These are phyloP conservation scores for Delitschia confertaspora DNA, from an alignment of 495 filamentous ascomycete genomes.

Conservation along the genomic window DNA sequence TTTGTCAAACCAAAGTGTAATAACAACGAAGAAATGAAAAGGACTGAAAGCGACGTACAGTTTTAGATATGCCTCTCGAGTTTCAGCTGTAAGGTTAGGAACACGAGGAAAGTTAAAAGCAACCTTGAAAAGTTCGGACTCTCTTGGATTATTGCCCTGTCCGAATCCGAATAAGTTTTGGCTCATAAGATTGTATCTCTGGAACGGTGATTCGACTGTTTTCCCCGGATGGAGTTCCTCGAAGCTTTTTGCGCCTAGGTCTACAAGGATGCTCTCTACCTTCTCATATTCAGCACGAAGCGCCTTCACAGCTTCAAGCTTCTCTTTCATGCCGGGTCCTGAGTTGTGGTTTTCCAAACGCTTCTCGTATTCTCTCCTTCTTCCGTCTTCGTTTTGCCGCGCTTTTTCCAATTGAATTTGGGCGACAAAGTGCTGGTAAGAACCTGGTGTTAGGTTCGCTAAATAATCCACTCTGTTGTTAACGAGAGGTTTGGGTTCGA, in stretches of 20 bases:
- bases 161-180: no score
- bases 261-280: slow-evolving; percentile 45
- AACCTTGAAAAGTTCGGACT: slow-evolving; percentile 38
- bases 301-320: slow-evolving; percentile 42
- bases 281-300: slow-evolving; percentile 44
- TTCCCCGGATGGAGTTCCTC: slow-evolving; percentile 50
- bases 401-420: slow-evolving; percentile 30
- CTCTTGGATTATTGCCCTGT: background rate
- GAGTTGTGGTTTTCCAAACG: slow-evolving; percentile 28
- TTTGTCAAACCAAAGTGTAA: no score
- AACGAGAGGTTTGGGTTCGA: slow-evolving; percentile 20
- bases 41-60: slow-evolving; percentile 34
- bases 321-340: slow-evolving; percentile 40
- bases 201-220: no score
- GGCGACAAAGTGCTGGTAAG: slow-evolving; percentile 48
- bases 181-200: no score
- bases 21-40: background rate
- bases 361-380: slow-evolving; percentile 28
- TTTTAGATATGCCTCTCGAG: slow-evolving; percentile 47
- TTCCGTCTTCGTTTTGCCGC: slow-evolving; percentile 12
- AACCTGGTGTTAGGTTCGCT: slow-evolving; percentile 36
- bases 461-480: slow-evolving; percentile 39
- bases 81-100: slow-evolving; percentile 44
- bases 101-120: slow-evolving; percentile 35
- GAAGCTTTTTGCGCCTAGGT: slow-evolving; percentile 55